phyloP scores from a whole-genome alignment of 139 green algal species.

The Spirogloea muscicola region DNA sequence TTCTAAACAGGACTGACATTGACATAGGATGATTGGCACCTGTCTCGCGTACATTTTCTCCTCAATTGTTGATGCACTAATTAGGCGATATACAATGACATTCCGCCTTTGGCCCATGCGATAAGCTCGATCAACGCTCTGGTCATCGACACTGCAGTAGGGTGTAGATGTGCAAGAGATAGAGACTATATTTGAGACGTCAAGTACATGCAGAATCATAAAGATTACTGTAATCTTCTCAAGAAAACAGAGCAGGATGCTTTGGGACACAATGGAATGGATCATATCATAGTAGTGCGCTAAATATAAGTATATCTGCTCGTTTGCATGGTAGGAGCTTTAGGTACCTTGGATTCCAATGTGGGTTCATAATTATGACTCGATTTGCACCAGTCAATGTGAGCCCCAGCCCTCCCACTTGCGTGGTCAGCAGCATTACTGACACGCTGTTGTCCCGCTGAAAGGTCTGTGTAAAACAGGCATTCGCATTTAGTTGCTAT shows the following conservation, averaged over 20 bases:
- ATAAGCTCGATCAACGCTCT: constrained; percentile 92
- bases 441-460: constrained; percentile 65
- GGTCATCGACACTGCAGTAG: constrained; percentile 59
- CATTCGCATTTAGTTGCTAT: too few relatives aligned
- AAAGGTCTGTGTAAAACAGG: too few relatives aligned
- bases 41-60: constrained; percentile 85
- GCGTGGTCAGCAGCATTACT: constrained; percentile 84
- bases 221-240: not conserved
- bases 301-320: not conserved
- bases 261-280: not conserved
- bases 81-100: constrained; percentile 91
- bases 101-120: constrained; percentile 86
- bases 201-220: not conserved
- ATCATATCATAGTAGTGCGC: too few relatives aligned
- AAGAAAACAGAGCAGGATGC: not conserved
- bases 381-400: constrained; percentile 89
- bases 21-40: constrained; percentile 64
- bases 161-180: constrained; percentile 11
- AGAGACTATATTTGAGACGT: too few relatives aligned
- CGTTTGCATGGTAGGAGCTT: too few relatives aligned
- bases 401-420: constrained; percentile 86
- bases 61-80: constrained; percentile 94
- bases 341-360: constrained; percentile 64
- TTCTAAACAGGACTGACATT: not conserved
- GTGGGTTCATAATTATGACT: constrained; percentile 79